Evolutionary conservation across 441 rosid species (phyloP), one percentile per base, ranked within the genome.

Genomic region (Populus hybrid): DNA sequence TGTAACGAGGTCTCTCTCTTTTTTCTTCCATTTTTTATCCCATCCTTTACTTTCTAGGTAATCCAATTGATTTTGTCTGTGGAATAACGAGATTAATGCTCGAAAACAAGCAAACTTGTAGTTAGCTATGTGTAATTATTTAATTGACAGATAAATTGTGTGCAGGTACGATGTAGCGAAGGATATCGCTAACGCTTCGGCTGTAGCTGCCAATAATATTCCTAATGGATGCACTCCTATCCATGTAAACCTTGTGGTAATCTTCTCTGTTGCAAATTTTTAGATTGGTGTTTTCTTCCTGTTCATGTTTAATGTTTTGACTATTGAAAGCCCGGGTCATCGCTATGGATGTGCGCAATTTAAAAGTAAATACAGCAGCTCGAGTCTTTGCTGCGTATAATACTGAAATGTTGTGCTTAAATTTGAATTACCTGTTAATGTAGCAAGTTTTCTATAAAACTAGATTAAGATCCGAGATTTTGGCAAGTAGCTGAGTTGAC

Each of bases 171-270:
- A 84, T 74, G 90, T 69, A 46, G 92, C 81, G 70, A 90, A 87
- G 81, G 91, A 83, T 81, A 84, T 82, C 6, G 91, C 66, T 40
- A 82, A 81, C 28, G 6, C 20, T 63, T 78, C 83, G 54, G 88
- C 83, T 35, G 78, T 79, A 20, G 85, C 84, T 6, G 85, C 93
- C 32, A 73, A 80, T 69, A 73, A 79, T 42, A 73, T 90, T 68
- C 92, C 93, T 3, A 75, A 83, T 73, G 92, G 88, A 28, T 95
- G 99, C 81, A 82, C 82, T 78, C 97, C 97, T 66, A 86, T 94
- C 16, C 98, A 94, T 86, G 77, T 95, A 73, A 95, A 92, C 82
- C 93, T 95, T 9, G 97, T 95, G 95, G 98, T 95, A 90, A 85
- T 79, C 63, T 77, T 42, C 10, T 32, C 2, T 21, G 7, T 4